Conservation (phyloP, 805 yeast species). For the Kodamaea kakaduensis region DNA sequence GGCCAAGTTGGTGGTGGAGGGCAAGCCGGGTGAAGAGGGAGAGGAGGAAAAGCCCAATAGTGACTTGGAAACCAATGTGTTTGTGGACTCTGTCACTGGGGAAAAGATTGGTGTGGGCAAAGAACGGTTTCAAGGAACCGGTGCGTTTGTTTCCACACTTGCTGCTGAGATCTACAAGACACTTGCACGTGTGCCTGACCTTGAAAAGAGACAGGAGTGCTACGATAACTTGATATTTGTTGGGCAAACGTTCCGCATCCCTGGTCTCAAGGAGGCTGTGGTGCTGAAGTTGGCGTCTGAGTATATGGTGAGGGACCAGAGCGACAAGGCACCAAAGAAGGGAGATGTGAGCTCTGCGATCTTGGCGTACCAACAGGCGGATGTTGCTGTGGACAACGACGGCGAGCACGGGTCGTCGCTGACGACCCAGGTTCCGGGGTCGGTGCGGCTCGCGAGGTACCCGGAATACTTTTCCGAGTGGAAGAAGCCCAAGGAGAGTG, state of each 20-base stretch:
- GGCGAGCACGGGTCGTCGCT: conserved; percentile 24
- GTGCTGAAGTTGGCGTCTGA: conserved; percentile 54
- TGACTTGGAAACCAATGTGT: conserved; percentile 69
- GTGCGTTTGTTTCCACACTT: conserved; percentile 51
- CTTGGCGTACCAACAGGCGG: conserved; percentile 41
- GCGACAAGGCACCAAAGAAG: conserved; percentile 22
- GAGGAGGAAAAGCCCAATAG: conserved; percentile 49
- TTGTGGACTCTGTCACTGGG: conserved; percentile 56
- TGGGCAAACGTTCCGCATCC: conserved; percentile 73
- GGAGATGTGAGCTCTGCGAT: conserved; percentile 36
- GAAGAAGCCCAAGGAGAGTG: conserved; percentile 53
- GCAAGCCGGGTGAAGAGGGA: conserved; percentile 39
- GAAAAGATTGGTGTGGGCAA: conserved; percentile 69
- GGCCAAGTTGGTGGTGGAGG: conserved; percentile 82
- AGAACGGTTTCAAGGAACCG: conserved; percentile 82
- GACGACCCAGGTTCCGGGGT: conserved; percentile 68
- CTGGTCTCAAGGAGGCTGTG: conserved; percentile 72
- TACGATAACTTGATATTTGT: conserved; percentile 78
- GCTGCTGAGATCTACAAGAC: conserved; percentile 51
- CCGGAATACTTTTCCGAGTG: conserved; percentile 95
- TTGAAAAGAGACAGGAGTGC: conserved; percentile 70
- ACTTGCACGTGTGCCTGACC: conserved; percentile 57
- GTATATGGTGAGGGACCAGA: conserved; percentile 43
- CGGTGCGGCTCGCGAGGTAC: conserved; percentile 60
- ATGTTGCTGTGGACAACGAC: conserved; percentile 28